phyloP scores from a whole-genome alignment of 495 filamentous ascomycete genomes.

The Penicillium paxilli region DNA sequence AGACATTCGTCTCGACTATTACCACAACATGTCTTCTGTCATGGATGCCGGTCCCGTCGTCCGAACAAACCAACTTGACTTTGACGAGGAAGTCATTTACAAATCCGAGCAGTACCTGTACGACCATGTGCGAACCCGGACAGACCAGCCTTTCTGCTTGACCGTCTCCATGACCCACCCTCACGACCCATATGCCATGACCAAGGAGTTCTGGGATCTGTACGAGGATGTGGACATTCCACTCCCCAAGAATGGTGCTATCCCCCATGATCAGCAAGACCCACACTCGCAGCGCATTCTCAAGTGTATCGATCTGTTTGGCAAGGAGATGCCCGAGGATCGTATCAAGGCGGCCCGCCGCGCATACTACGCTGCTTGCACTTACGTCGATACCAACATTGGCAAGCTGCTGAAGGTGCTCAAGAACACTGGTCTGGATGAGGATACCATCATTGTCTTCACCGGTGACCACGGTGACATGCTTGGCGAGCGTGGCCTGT shows the following conservation, averaged over 20 bases:
- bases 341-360: slow-evolving; percentile 76
- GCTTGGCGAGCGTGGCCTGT: slow-evolving; percentile 84
- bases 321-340: slow-evolving; percentile 73
- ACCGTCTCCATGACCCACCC: slow-evolving; percentile 90
- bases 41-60: slow-evolving; percentile 80
- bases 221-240: slow-evolving; percentile 87
- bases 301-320: slow-evolving; percentile 78
- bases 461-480: slow-evolving; percentile 90
- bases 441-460: slow-evolving; percentile 85
- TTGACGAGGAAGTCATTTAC: slow-evolving; percentile 90
- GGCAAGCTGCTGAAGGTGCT: slow-evolving; percentile 74
- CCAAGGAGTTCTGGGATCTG: slow-evolving; percentile 81
- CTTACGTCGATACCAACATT: slow-evolving; percentile 85
- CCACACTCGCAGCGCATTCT: slow-evolving; percentile 77
- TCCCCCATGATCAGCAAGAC: slow-evolving; percentile 77
- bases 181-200: slow-evolving; percentile 89
- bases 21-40: slow-evolving; percentile 88
- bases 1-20: slow-evolving; percentile 81
- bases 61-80: slow-evolving; percentile 90
- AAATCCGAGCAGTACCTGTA: slow-evolving; percentile 79
- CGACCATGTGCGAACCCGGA: slow-evolving; percentile 72
- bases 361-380: slow-evolving; percentile 86
- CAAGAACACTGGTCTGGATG: slow-evolving; percentile 69
- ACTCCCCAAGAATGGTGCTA: slow-evolving; percentile 65
- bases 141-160: slow-evolving; percentile 75